Evolutionary conservation across 257 asterid genomes (phyloP), one percentile per base, ranked within the genome.

Genomic region (Solanum sejunctum): DNA sequence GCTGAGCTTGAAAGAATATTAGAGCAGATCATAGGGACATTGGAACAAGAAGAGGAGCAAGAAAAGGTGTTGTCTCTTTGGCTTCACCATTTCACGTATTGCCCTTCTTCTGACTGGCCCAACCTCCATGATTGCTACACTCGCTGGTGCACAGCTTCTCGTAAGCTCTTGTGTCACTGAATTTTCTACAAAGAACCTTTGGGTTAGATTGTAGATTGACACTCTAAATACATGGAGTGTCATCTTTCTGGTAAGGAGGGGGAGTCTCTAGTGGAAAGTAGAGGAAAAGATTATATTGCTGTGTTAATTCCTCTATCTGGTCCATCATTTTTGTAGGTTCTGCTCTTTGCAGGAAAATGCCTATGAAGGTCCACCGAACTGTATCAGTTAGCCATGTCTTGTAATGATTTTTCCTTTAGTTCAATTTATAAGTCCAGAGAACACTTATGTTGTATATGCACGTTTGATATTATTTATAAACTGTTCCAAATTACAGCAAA

Each of bases 51-150:
- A 54, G 93, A 92, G 20, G 98, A 96, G 91, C 99, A 94, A 86
- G 99, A 96, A 75, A 89, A 85, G 52, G 98, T 96, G 16, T 79
- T 96, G 82, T 92, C 98, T 49, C 92, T 93, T 11, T 96, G 99
- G 99, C 94, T 96, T 73, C 97, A 96, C 85, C 97, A 96, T 86
- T 96, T 90, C 93, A 93, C 97, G 32, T 86, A 89, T 81, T 94
- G 98, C 83, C 88, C 98, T 17, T 87, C 93, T 82, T 92, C 98
- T 39, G 98, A 96, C 49, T 96, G 99, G 99, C 99, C 98, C 51
- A 94, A 96, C 70, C 98, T 94, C 83, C 98, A 89, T 9, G 83
- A 88, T 9, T 92, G 92, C 90, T 96, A 93, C 85, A 89, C 93
- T 16, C 90, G 88, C 21, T 96, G 99, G 99, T 92, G 88, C 84